Evolutionary conservation across 2,329 filamentous ascomycete genomes (phyloP).

Genomic region (Colletotrichum cereale): DNA sequence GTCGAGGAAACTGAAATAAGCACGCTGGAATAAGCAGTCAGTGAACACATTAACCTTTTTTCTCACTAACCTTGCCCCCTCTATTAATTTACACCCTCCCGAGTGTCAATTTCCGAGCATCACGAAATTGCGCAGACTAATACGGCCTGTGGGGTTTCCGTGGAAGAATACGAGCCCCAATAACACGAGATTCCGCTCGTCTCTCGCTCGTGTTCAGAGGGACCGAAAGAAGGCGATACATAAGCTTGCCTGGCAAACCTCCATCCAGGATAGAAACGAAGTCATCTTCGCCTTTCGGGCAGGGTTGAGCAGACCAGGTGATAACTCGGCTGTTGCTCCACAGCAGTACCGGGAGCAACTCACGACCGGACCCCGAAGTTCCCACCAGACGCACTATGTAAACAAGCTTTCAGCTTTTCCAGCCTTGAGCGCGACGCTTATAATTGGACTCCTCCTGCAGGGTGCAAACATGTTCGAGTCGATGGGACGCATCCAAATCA

Average conservation of each 20-base stretch:
- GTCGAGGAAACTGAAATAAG: slow-evolving; percentile 83
- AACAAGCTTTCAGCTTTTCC: slow-evolving; percentile 26
- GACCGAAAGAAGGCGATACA: background rate
- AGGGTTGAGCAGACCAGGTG: background rate
- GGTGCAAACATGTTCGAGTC: background rate
- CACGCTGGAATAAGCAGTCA: slow-evolving; percentile 61
- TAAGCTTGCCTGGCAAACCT: background rate
- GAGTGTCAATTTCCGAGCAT: background rate
- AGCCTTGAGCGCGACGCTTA: slow-evolving; percentile 9
- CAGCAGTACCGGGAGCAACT: background rate
- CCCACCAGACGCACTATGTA: background rate
- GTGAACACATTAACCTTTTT: background rate
- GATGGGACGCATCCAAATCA: slow-evolving; percentile 6
- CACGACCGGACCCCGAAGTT: background rate
- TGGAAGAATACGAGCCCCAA: background rate
- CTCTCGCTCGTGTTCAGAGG: background rate
- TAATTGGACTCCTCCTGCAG: background rate
- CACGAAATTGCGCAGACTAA: slow-evolving; percentile 2
- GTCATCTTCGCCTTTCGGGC: slow-evolving; percentile 3
- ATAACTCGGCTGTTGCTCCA: background rate
- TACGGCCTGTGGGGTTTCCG: slow-evolving; percentile 1
- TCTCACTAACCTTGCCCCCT: background rate
- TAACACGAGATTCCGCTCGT: background rate
- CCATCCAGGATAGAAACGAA: background rate
- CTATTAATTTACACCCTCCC: background rate